Evolutionary conservation across 331 rosid genomes (phyloP).

Genomic region (Erythrophleum ivorense): DNA sequence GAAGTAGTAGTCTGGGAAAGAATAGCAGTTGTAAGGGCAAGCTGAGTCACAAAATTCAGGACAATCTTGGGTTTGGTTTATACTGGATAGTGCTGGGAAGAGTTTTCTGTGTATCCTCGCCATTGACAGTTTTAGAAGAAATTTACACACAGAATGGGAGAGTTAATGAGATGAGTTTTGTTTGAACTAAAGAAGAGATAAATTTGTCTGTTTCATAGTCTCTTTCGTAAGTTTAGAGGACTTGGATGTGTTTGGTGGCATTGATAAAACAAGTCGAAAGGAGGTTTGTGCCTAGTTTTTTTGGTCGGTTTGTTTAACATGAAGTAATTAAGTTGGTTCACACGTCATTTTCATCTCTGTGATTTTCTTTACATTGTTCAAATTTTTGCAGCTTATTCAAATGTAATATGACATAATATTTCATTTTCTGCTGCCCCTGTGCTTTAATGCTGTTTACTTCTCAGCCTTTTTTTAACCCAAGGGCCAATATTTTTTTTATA

Average conservation of each 20-base stretch:
- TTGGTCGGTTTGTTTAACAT: not conserved
- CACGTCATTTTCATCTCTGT: not conserved
- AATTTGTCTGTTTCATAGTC: slow-evolving; percentile 28
- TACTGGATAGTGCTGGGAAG: slow-evolving; percentile 40
- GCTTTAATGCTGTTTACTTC: not conserved
- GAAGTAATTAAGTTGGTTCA: not conserved
- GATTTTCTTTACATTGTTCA: not conserved
- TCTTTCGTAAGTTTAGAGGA: slow-evolving; percentile 37
- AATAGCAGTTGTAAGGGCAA: slow-evolving; percentile 49
- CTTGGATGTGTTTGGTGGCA: slow-evolving; percentile 25
- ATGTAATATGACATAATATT: not conserved
- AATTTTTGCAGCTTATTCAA: not conserved
- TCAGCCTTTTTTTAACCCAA: not conserved
- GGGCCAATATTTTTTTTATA: not conserved
- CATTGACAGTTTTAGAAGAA: slow-evolving; percentile 39
- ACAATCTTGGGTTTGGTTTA: slow-evolving; percentile 50
- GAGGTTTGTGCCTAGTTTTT: slow-evolving; percentile 1
- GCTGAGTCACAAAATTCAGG: slow-evolving; percentile 38
- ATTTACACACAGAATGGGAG: slow-evolving; percentile 20
- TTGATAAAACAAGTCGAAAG: slow-evolving; percentile 20
- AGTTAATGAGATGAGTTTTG: slow-evolving; percentile 19
- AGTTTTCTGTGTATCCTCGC: slow-evolving; percentile 55
- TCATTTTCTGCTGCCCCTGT: not conserved
- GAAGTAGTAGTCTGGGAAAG: slow-evolving; percentile 46
- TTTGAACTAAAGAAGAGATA: slow-evolving; percentile 34